Conservation (phyloP, 306 rosid species). For the Prunus davidiana region DNA sequence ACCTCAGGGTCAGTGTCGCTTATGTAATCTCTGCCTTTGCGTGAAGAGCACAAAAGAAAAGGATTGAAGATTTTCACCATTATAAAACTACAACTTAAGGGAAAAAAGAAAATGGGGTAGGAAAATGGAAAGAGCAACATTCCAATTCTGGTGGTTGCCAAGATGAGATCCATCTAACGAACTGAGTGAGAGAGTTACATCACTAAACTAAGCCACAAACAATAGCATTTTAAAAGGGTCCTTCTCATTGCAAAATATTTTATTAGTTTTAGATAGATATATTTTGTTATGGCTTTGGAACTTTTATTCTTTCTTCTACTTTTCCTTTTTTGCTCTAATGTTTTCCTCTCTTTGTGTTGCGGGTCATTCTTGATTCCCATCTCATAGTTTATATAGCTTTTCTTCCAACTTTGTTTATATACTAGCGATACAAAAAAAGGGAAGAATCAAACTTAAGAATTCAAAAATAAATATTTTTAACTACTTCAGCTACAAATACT, state of each 20-base stretch:
- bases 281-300: neutral
- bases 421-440: rapidly evolving
- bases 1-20: constrained; percentile 18
- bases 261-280: neutral
- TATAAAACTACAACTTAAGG: neutral
- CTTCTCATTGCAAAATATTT: neutral
- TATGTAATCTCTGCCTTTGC: constrained; percentile 22
- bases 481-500: too few relatives aligned
- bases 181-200: neutral
- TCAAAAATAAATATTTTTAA: too few relatives aligned
- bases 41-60: constrained; percentile 25
- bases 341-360: neutral
- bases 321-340: constrained; percentile 7
- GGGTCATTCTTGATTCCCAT: neutral
- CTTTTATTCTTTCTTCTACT: constrained; percentile 3
- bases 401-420: too few relatives aligned
- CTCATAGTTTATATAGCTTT: neutral
- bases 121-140: neutral
- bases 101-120: neutral
- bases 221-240: neutral
- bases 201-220: too few relatives aligned
- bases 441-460: too few relatives aligned
- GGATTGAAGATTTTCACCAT: neutral
- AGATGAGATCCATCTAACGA: neutral
- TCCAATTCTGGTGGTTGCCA: constrained; percentile 10